phyloP scores from a whole-genome alignment of 768 basidiomycete genomes.

The Gautieria morchelliformis region DNA sequence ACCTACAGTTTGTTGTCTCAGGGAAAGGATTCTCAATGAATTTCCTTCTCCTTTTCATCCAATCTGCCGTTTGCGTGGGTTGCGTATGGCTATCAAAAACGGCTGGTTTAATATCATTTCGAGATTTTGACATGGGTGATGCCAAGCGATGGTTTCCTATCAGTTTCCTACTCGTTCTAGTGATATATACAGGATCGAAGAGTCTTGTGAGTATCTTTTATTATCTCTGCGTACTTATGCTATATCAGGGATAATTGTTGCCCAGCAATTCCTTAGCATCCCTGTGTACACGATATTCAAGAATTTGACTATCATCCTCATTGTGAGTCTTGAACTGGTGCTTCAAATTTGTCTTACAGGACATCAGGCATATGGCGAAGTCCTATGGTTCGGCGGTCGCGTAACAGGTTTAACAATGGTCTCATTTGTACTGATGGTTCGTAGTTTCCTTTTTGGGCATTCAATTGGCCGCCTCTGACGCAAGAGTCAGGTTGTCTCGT shows the following conservation, averaged over 20 bases:
- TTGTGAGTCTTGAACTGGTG: slow-evolving; percentile 42
- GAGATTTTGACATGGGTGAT: slow-evolving; percentile 72
- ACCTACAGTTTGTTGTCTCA: slow-evolving; percentile 80
- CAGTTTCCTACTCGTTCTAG: slow-evolving; percentile 80
- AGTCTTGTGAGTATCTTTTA: slow-evolving; percentile 59
- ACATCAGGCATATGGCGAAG: slow-evolving; percentile 87
- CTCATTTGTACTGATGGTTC: slow-evolving; percentile 87
- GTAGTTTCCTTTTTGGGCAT: slow-evolving; percentile 12
- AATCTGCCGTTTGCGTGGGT: slow-evolving; percentile 76
- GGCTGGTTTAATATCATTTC: slow-evolving; percentile 71
- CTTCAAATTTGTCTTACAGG: background rate
- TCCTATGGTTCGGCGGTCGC: slow-evolving; percentile 89
- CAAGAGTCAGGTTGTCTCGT: slow-evolving; percentile 67
- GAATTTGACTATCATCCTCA: slow-evolving; percentile 97
- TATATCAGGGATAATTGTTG: background rate
- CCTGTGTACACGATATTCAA: slow-evolving; percentile 99
- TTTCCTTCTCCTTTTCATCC: slow-evolving; percentile 85
- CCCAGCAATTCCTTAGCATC: slow-evolving; percentile 91
- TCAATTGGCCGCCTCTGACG: background rate
- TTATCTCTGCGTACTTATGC: background rate
- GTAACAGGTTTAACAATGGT: slow-evolving; percentile 82
- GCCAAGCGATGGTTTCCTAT: slow-evolving; percentile 94
- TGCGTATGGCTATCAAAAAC: slow-evolving; percentile 72
- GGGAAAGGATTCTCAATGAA: slow-evolving; percentile 94
- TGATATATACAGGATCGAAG: slow-evolving; percentile 98